Percentiles rank a stretch among this genome's conserved stretches.
Evolutionary conservation across 129 eudicot species (phyloP).

Genomic region (Sambucus nigra): DNA sequence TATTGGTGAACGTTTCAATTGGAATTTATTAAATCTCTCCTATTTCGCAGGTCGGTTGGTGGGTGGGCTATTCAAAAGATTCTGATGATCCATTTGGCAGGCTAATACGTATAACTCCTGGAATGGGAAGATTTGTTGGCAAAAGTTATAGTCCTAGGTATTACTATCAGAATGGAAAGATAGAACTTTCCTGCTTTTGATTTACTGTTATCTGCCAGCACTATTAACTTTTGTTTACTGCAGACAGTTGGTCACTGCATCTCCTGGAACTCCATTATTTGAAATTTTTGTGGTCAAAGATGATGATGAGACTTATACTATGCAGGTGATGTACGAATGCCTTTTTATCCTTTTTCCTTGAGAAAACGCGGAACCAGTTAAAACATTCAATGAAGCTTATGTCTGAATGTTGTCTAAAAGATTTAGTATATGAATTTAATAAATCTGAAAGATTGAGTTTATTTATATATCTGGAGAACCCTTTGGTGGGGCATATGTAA

Average conservation of each 20-base stretch:
- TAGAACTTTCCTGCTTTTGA: slow-evolving; percentile 3
- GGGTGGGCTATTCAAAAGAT: slow-evolving; percentile 93
- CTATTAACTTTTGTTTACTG: slow-evolving; percentile 16
- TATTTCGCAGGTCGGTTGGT: slow-evolving; percentile 84
- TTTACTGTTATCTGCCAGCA: slow-evolving; percentile 10
- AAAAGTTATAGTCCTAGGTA: slow-evolving; percentile 92
- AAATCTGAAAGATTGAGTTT: no score
- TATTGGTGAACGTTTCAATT: background rate
- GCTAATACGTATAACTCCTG: slow-evolving; percentile 79
- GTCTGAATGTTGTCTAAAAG: no score
- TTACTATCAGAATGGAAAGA: slow-evolving; percentile 3
- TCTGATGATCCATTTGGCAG: slow-evolving; percentile 93
- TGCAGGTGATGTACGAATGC: slow-evolving; percentile 55
- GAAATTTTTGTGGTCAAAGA: slow-evolving; percentile 93
- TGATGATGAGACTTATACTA: slow-evolving; percentile 43
- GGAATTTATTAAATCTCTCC: slow-evolving; percentile 10
- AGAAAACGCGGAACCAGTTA: background rate
- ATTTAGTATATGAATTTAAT: no score
- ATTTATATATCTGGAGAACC: no score
- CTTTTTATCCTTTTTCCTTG: background rate
- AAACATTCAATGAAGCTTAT: background rate
- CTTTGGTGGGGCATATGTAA: no score
- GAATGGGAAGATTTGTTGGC: slow-evolving; percentile 89
- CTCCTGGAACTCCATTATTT: slow-evolving; percentile 95
- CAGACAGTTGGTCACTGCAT: slow-evolving; percentile 91